Evolutionary conservation across 2,329 filamentous ascomycete genomes (phyloP).

Genomic region (Stagonosporopsis chrysanthemi): DNA sequence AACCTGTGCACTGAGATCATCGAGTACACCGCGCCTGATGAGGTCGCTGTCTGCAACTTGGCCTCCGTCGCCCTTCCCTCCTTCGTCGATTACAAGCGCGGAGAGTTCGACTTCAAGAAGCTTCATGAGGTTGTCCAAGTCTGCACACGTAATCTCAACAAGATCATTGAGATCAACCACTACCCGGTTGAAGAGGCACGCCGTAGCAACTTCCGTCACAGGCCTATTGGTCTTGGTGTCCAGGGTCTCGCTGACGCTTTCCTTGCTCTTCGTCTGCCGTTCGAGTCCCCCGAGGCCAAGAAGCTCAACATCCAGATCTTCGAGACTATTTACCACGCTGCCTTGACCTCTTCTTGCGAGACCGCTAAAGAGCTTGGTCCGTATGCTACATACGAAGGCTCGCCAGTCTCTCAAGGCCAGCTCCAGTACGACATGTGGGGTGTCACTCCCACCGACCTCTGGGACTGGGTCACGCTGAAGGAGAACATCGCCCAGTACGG

Average conservation of each 20-base stretch:
- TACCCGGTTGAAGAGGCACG: constrained; percentile 95
- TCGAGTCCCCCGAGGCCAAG: constrained; percentile 93
- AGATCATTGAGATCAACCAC: constrained; percentile 97
- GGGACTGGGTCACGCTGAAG: constrained; percentile 94
- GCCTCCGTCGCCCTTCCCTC: constrained; percentile 91
- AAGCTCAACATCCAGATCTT: constrained; percentile 98
- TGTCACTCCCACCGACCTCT: constrained; percentile 89
- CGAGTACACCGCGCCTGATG: constrained; percentile 95
- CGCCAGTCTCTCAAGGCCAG: constrained; percentile 91
- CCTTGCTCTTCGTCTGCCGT: constrained; percentile 93
- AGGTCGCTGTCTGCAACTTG: constrained; percentile 98
- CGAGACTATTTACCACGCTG: constrained; percentile 98
- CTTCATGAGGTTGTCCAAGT: constrained; percentile 93
- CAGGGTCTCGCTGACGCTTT: constrained; percentile 98
- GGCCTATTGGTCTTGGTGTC: constrained; percentile 94
- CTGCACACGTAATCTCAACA: constrained; percentile 94
- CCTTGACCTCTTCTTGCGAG: constrained; percentile 86
- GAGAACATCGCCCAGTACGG: constrained; percentile 90
- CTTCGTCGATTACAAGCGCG: constrained; percentile 85
- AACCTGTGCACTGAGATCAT: constrained; percentile 99
- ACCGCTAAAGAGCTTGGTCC: constrained; percentile 83
- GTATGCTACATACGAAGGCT: constrained; percentile 91
- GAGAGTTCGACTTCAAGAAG: constrained; percentile 93
- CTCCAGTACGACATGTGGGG: constrained; percentile 99
- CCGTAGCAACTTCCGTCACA: constrained; percentile 97